A percentile compares a stretch with the other conserved stretches of the same genome.
Conservation (phyloP, 139 green algal genomes). For the Picochlorum sp. region DNA sequence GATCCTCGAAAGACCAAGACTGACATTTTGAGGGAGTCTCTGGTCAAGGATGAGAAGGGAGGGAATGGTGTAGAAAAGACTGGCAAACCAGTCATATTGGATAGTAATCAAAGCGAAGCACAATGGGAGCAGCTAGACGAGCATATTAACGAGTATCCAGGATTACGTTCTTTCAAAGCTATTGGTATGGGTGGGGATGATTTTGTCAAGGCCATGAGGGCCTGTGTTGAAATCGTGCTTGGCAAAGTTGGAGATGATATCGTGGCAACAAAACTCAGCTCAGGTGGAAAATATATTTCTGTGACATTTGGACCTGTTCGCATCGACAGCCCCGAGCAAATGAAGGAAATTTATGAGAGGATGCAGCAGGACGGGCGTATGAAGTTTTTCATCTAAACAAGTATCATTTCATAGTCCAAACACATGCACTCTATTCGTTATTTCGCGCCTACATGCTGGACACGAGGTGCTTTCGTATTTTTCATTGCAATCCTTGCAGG, state of each 20-base stretch:
- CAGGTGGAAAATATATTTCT: slow-evolving; percentile 33
- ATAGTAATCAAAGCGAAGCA: slow-evolving; percentile 21
- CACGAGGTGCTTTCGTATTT: not conserved
- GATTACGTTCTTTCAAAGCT: slow-evolving; percentile 35
- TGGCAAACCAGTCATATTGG: slow-evolving; percentile 37
- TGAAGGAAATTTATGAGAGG: slow-evolving; percentile 14
- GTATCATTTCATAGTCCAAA: not conserved
- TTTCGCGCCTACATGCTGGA: not conserved
- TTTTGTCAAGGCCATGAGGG: slow-evolving; percentile 29
- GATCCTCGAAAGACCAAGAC: not conserved
- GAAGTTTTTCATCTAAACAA: slow-evolving; percentile 21
- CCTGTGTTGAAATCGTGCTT: slow-evolving; percentile 32
- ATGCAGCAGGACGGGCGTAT: slow-evolving; percentile 16
- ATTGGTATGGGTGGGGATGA: slow-evolving; percentile 32
- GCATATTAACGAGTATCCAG: slow-evolving; percentile 43
- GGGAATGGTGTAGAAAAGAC: not conserved
- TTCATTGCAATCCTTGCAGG: not conserved
- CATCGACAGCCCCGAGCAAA: slow-evolving; percentile 34
- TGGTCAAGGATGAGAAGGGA: not conserved
- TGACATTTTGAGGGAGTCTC: slow-evolving; percentile 4
- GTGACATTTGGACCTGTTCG: slow-evolving; percentile 30
- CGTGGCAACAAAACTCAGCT: slow-evolving; percentile 11
- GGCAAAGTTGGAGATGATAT: slow-evolving; percentile 26
- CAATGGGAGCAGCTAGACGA: slow-evolving; percentile 38
- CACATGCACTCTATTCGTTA: not conserved